Conservation (phyloP, 192 early-diverging fungal genomes). For the Fimicolochytrium jonesii region DNA sequence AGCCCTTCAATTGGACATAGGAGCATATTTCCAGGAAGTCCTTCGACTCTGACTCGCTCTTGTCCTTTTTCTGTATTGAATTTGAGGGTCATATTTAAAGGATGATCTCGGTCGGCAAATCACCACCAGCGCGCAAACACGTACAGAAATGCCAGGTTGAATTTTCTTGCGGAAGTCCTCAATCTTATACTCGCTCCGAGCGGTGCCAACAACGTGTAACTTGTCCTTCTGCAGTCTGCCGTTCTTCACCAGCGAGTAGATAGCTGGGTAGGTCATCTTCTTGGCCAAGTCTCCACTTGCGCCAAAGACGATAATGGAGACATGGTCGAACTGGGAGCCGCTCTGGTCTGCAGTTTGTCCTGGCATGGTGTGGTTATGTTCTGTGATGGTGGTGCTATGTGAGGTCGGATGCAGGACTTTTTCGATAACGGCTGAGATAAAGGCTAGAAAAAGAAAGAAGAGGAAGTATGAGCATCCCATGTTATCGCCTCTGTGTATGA, state of each 20-base stretch:
- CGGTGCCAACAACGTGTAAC: constrained; percentile 70
- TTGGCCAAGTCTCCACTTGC: constrained; percentile 88
- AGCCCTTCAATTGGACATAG: constrained; percentile 66
- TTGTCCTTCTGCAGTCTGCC: constrained; percentile 61
- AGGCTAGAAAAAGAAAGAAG: constrained; percentile 8
- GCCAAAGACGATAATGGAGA: constrained; percentile 66
- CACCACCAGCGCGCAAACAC: no score
- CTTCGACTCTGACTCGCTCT: constrained; percentile 39
- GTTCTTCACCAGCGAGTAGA: constrained; percentile 76
- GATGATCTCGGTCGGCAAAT: no score
- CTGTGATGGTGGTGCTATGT: no score
- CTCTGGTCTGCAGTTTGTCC: no score
- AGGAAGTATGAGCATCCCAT: no score
- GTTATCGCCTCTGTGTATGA: no score
- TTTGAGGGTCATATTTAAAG: no score
- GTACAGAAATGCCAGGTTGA: constrained; percentile 26
- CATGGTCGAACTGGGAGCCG: constrained; percentile 21
- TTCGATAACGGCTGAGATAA: constrained; percentile 5
- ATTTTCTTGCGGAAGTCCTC: constrained; percentile 65
- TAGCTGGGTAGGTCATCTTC: constrained; percentile 86
- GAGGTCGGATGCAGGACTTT: no score
- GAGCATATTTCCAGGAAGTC: constrained; percentile 60
- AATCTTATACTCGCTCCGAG: constrained; percentile 63
- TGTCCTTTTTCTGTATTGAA: constrained; percentile 43
- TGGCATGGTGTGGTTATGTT: no score